Evolutionary conservation across 345 rosid species (phyloP).

Genomic region (Gossypium anomalum): DNA sequence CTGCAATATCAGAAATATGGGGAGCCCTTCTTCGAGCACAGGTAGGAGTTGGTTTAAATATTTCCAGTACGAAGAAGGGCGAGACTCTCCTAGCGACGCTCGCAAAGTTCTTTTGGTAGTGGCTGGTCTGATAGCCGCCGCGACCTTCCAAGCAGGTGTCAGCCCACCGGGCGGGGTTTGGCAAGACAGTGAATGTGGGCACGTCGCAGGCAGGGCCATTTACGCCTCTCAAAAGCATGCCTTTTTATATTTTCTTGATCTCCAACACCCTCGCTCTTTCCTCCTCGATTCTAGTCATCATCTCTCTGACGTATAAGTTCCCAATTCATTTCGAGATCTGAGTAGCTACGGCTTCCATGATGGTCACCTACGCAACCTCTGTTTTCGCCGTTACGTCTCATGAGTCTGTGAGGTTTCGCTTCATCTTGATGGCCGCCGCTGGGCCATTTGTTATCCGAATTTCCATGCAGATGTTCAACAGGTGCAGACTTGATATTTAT

Average conservation of each 20-base stretch:
- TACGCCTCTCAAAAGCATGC: background rate
- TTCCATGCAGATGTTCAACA: background rate
- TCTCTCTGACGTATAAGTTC: constrained; percentile 10
- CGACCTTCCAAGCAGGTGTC: constrained; percentile 24
- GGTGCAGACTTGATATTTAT: background rate
- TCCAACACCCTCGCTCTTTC: constrained; percentile 15
- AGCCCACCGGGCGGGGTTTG: constrained; percentile 20
- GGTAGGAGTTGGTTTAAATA: background rate
- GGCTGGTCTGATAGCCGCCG: constrained; percentile 8
- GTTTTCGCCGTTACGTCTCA: constrained; percentile 16
- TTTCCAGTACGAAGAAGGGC: background rate
- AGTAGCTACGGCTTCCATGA: constrained; percentile 18
- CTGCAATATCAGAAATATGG: background rate
- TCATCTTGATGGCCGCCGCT: background rate
- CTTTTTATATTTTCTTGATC: constrained; percentile 18
- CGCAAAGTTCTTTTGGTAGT: constrained; percentile 15
- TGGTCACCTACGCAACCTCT: constrained; percentile 16
- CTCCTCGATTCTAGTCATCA: constrained; percentile 10
- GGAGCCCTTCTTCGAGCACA: background rate
- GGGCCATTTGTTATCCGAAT: background rate
- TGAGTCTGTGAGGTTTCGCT: constrained; percentile 2
- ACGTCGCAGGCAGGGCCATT: constrained; percentile 9
- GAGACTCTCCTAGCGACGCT: background rate
- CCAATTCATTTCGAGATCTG: constrained; percentile 19
- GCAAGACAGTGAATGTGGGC: constrained; percentile 12